Evolutionary conservation across 2,329 filamentous ascomycete genomes (phyloP).

Genomic region (Triangularia setosa): DNA sequence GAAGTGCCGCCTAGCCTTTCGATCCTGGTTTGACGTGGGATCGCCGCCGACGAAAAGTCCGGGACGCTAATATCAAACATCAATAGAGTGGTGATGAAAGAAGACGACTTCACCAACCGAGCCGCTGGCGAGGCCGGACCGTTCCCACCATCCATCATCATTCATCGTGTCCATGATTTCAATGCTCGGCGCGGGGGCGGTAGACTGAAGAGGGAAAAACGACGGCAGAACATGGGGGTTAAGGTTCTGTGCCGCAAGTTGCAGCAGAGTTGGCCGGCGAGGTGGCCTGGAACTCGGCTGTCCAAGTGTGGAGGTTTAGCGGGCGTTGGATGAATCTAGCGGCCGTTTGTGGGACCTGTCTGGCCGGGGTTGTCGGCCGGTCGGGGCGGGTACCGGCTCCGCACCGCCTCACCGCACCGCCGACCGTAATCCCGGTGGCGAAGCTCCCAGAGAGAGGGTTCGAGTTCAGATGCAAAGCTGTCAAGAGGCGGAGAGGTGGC

Average conservation of each 20-base stretch:
- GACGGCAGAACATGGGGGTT: conserved; percentile 1
- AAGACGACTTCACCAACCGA: neutral
- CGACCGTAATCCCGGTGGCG: conserved; percentile 8
- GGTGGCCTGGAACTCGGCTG: conserved; percentile 20
- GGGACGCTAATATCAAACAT: neutral
- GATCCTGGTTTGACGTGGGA: neutral
- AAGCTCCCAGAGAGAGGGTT: neutral
- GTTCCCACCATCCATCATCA: neutral
- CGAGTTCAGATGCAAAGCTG: neutral
- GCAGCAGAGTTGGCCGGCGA: conserved; percentile 19
- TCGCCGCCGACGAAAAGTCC: conserved; percentile 4
- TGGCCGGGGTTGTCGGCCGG: conserved; percentile 8
- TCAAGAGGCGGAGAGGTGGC: neutral
- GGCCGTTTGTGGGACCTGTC: conserved; percentile 4
- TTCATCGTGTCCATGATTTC: neutral
- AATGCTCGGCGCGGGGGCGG: neutral
- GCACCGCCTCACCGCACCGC: conserved; percentile 10
- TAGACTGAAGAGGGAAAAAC: neutral
- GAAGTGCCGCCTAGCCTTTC: neutral
- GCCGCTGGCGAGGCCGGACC: neutral
- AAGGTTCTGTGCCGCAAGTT: conserved; percentile 21
- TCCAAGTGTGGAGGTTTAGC: neutral
- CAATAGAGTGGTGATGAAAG: neutral
- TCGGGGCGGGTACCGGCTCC: conserved; percentile 11
- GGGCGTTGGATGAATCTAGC: neutral